Conservation (phyloP, 306 rosid species). For the Alnus rubra region DNA sequence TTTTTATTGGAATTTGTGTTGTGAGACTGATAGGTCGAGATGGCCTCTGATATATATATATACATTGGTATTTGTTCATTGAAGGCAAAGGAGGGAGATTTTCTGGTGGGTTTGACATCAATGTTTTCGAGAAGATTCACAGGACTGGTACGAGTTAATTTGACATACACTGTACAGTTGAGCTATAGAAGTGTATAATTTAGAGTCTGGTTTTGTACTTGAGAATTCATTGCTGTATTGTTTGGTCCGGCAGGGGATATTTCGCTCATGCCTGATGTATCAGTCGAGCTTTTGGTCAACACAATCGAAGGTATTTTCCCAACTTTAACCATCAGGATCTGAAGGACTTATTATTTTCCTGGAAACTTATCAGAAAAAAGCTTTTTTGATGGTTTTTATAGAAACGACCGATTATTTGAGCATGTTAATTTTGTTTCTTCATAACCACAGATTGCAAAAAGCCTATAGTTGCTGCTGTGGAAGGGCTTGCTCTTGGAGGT, state of each 20-base stretch:
- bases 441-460: slow-evolving; percentile 70
- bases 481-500: slow-evolving; percentile 98
- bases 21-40: background rate
- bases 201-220: slow-evolving; percentile 13
- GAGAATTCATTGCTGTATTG: slow-evolving; percentile 8
- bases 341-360: background rate
- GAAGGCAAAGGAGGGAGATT: slow-evolving; percentile 86
- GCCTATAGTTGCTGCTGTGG: slow-evolving; percentile 90
- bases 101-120: slow-evolving; percentile 94
- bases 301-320: slow-evolving; percentile 64
- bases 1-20: background rate
- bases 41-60: background rate
- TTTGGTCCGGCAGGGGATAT: slow-evolving; percentile 60
- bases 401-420: background rate
- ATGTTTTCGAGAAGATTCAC: slow-evolving; percentile 84
- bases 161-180: background rate
- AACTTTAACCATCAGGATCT: slow-evolving; percentile 11
- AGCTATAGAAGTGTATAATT: background rate
- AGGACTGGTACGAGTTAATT: slow-evolving; percentile 57
- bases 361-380: background rate
- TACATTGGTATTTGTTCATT: slow-evolving; percentile 13
- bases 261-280: slow-evolving; percentile 74
- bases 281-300: slow-evolving; percentile 82
- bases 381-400: background rate
- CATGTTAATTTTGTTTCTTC: slow-evolving; percentile 10